Evolutionary conservation across 371 early-diverging fungal species (phyloP).

Genomic region (Mucor ambiguus): DNA sequence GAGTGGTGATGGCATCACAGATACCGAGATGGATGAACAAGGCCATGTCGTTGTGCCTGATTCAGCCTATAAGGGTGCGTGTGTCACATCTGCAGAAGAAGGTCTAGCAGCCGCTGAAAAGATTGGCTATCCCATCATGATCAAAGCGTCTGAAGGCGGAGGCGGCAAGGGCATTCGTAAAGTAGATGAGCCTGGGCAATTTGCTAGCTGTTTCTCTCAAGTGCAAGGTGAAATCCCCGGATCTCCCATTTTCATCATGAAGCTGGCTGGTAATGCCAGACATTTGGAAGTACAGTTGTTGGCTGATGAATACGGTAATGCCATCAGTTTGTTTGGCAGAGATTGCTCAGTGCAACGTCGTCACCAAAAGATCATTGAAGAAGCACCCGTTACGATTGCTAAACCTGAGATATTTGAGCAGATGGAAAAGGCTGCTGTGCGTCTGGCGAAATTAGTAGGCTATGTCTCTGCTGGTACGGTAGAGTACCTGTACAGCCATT

Average conservation of each 20-base stretch:
- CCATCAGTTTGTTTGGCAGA: constrained; percentile 96
- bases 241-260: constrained; percentile 97
- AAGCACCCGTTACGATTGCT: constrained; percentile 95
- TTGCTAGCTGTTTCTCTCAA: constrained; percentile 80
- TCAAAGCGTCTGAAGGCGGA: constrained; percentile 99
- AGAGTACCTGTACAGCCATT: constrained; percentile 94
- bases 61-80: constrained; percentile 77
- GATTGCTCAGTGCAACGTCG: constrained; percentile 99
- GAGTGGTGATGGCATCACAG: constrained; percentile 88
- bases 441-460: constrained; percentile 91
- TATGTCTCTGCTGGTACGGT: constrained; percentile 98
- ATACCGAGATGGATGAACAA: constrained; percentile 59
- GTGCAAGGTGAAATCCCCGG: constrained; percentile 96
- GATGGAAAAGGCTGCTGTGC: constrained; percentile 96
- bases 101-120: constrained; percentile 80
- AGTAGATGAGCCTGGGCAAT: constrained; percentile 68
- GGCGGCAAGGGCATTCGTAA: constrained; percentile 99
- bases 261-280: constrained; percentile 91
- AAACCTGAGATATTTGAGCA: constrained; percentile 76
- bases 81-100: constrained; percentile 75
- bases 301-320: constrained; percentile 97
- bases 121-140: constrained; percentile 98
- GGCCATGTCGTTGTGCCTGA: constrained; percentile 85
- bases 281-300: constrained; percentile 98
- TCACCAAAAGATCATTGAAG: constrained; percentile 96